phyloP scores from a whole-genome alignment of 2,329 filamentous ascomycete species.

The Alternaria novae-zelandiae region DNA sequence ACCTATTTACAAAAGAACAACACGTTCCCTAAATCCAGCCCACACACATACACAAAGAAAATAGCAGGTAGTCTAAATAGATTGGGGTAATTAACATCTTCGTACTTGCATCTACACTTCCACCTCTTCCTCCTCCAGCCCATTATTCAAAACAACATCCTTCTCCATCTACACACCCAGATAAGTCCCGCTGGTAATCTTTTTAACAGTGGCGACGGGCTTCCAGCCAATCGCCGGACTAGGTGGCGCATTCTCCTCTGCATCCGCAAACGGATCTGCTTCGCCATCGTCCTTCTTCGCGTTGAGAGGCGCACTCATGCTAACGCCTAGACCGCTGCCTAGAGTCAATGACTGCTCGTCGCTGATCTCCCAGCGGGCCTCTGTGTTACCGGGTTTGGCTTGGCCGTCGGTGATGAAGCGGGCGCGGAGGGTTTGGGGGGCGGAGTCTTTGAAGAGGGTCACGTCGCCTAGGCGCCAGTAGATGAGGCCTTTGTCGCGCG shows the following conservation, averaged over 20 bases:
- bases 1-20: not conserved
- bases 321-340: conserved; percentile 69
- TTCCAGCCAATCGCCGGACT: conserved; percentile 42
- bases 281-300: conserved; percentile 50
- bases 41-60: not conserved
- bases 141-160: not conserved
- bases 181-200: conserved; percentile 48
- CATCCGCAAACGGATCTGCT: conserved; percentile 76
- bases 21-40: not conserved
- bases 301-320: conserved; percentile 47
- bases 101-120: not conserved
- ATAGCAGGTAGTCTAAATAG: not conserved
- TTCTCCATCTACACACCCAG: conserved; percentile 34
- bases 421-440: conserved; percentile 78
- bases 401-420: conserved; percentile 77
- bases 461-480: conserved; percentile 84
- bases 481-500: conserved; percentile 76
- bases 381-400: conserved; percentile 75
- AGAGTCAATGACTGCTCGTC: conserved; percentile 56
- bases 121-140: not conserved
- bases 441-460: conserved; percentile 63
- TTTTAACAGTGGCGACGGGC: conserved; percentile 42
- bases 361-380: conserved; percentile 79
- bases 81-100: not conserved
- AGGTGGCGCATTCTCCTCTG: conserved; percentile 48